Conservation (phyloP, 257 asterid genomes). For the Gardenia jasminoides region DNA sequence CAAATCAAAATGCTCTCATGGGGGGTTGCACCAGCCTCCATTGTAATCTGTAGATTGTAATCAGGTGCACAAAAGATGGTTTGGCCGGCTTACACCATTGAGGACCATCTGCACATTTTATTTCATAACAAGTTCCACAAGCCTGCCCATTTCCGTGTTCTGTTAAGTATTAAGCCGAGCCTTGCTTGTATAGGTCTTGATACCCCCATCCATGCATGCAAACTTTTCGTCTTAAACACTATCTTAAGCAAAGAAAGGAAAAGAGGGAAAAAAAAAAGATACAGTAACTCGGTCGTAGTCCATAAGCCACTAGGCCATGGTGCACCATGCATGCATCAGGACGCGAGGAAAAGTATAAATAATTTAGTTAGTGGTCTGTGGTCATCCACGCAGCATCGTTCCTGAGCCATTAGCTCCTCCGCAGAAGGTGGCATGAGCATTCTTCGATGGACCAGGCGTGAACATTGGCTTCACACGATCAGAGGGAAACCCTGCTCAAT, state of each 20-base stretch:
- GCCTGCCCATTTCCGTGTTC: conserved; percentile 35
- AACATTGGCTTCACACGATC: not conserved
- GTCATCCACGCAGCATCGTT: conserved; percentile 33
- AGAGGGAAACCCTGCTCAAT: no score
- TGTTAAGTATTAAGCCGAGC: conserved; percentile 16
- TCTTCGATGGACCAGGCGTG: conserved; percentile 31
- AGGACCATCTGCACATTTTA: conserved; percentile 26
- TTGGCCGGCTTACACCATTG: conserved; percentile 27
- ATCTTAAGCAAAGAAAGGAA: no score
- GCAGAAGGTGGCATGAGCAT: conserved; percentile 51
- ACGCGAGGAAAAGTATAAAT: no score
- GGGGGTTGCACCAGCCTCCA: conserved; percentile 42
- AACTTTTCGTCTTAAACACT: not conserved
- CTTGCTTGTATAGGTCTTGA: conserved; percentile 22
- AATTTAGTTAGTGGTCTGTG: no score
- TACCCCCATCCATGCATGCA: conserved; percentile 42
- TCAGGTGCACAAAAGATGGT: conserved; percentile 40
- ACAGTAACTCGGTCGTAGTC: not conserved
- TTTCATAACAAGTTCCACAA: conserved; percentile 49
- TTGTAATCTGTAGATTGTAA: conserved; percentile 17
- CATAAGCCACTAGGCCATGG: no score
- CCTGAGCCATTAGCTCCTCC: conserved; percentile 45
- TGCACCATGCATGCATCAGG: not conserved
- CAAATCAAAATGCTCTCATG: conserved; percentile 9
- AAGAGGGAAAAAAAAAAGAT: no score